Percentiles rank a stretch among this genome's conserved stretches.
Conservation (phyloP, 1,284 basidiomycete species). For the Volvariella volvacea region DNA sequence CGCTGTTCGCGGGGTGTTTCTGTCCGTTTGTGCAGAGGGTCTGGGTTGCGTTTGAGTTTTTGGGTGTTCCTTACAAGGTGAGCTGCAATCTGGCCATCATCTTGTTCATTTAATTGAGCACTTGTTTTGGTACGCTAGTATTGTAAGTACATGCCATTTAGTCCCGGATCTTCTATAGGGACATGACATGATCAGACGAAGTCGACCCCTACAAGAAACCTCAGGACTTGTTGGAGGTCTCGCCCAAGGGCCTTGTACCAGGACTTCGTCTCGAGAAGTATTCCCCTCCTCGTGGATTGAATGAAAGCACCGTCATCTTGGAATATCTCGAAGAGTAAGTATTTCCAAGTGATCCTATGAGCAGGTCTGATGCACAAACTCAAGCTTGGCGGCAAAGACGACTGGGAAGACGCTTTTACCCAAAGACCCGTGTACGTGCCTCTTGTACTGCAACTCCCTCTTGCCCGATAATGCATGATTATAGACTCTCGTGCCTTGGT, state of each 20-base stretch:
- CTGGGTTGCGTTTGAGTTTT: conserved; percentile 61
- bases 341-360: not conserved
- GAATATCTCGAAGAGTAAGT: conserved; percentile 71
- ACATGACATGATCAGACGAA: conserved; percentile 43
- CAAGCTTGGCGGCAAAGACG: conserved; percentile 39
- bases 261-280: conserved; percentile 52
- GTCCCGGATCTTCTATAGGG: not conserved
- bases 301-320: conserved; percentile 68
- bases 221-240: conserved; percentile 67
- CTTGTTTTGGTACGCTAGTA: conserved; percentile 13
- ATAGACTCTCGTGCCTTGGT: conserved; percentile 61
- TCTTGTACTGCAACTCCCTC: not conserved
- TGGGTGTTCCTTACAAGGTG: conserved; percentile 58
- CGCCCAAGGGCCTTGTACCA: conserved; percentile 76
- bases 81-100: conserved; percentile 1
- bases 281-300: conserved; percentile 47
- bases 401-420: conserved; percentile 51
- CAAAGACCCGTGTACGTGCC: conserved; percentile 50
- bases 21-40: conserved; percentile 73
- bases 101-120: conserved; percentile 1
- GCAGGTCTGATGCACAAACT: not conserved
- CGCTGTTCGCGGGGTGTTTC: conserved; percentile 65
- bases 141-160: conserved; percentile 13
- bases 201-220: conserved; percentile 83
- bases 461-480: not conserved